phyloP scores from a whole-genome alignment of 2,329 filamentous ascomycete genomes.

The Ophiobolus disseminans region DNA sequence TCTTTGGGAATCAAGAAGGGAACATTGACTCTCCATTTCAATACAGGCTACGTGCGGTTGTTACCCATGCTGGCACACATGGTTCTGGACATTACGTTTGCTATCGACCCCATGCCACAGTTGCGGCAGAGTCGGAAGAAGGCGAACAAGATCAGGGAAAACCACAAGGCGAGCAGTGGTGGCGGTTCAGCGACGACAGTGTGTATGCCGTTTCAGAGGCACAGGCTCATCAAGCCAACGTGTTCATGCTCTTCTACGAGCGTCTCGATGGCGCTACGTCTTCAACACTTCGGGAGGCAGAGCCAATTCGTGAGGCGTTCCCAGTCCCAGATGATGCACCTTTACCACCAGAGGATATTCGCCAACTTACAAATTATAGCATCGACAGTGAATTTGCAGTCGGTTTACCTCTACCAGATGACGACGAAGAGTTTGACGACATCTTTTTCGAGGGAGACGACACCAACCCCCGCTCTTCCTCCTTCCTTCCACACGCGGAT shows the following conservation, averaged over 20 bases:
- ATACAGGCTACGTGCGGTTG: conserved; percentile 81
- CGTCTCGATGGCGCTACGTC: conserved; percentile 55
- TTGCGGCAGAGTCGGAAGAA: not conserved
- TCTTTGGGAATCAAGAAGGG: conserved; percentile 61
- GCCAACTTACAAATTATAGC: not conserved
- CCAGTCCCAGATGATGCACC: conserved; percentile 21
- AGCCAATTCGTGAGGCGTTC: not conserved
- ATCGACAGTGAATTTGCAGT: conserved; percentile 18
- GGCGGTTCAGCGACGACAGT: conserved; percentile 87
- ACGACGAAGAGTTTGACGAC: conserved; percentile 19
- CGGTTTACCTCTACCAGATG: conserved; percentile 26
- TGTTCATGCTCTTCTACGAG: conserved; percentile 98
- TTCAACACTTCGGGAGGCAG: not conserved
- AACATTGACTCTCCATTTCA: conserved; percentile 51
- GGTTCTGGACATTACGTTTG: conserved; percentile 97
- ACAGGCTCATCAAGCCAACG: conserved; percentile 76
- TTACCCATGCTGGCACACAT: conserved; percentile 89
- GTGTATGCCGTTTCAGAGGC: conserved; percentile 77
- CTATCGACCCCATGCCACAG: conserved; percentile 72
- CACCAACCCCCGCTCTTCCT: conserved; percentile 9
- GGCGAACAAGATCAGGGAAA: conserved; percentile 25
- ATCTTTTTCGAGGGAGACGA: conserved; percentile 15
- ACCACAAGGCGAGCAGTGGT: conserved; percentile 69
- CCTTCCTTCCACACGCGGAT: not conserved
- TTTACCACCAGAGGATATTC: conserved; percentile 21